Evolutionary conservation across 2,329 filamentous ascomycete species (phyloP), one percentile per base, ranked within the genome.

Genomic region (Eutypella sp.): DNA sequence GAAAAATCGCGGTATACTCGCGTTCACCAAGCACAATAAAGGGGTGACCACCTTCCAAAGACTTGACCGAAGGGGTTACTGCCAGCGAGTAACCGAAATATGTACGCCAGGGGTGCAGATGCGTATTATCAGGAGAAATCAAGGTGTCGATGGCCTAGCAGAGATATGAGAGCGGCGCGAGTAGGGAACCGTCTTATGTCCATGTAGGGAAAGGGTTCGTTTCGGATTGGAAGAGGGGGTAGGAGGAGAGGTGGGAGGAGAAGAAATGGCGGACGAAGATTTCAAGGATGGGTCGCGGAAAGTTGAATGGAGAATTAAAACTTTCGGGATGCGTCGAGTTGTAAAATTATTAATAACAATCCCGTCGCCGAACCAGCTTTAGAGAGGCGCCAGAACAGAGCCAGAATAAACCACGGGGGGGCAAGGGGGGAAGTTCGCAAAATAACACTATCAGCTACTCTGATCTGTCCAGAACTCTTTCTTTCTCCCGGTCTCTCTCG

Each of bases 161-260:
- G 41, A 22, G 25, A 39, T 46, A 47, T 42, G 20, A 23, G 34
- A 24, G 33, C 42, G 24, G 40, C 39, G 47, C 47, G 50, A 51
- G 48, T 43, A 42, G 18, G 42, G 41, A 47, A 24, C 41, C 41
- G 41, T 41, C 37, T 47, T 41, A 47, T 45, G 43, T 45, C 37
- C 52, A 55, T 55, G 45, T 47, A 47, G 48, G 44, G 41, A 29
- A 40, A 37, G 20, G 31, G 36, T 25, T 20, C n/a, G n/a, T 19
- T 23, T 22, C 19, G 19, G 33, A 41, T 16, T 27, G 15, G 15
- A 29, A 22, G 31, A 7, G 38, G 31, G 33, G 16, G 20, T 27
- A 15, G 23, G 27, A 36, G 23, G 37, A 40, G 40, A 29, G 23
- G 29, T 18, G 25, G 18, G 29, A 23, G 29, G 41, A 36, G 18